These are phyloP conservation scores for Cylindrodendrum hubeiense DNA, from an alignment of 2,329 filamentous ascomycete genomes.

Conservation along the genomic window DNA sequence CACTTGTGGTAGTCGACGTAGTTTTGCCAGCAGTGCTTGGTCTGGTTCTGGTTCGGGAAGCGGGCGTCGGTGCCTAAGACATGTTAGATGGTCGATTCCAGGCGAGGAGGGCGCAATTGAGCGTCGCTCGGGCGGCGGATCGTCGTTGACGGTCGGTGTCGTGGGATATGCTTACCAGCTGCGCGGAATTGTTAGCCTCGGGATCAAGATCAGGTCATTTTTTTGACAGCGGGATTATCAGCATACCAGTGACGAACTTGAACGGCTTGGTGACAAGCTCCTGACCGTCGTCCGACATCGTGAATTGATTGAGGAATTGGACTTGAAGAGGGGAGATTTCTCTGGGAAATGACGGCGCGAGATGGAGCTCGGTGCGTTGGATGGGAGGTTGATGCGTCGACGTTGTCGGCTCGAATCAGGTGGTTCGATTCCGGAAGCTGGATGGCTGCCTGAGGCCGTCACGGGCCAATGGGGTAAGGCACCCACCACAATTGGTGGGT, in stretches of 20 bases:
- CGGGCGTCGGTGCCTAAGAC: constrained; percentile 93
- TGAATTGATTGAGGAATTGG: constrained; percentile 58
- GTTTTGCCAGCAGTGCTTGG: constrained; percentile 99
- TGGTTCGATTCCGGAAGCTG: constrained; percentile 52
- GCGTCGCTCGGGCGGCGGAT: constrained; percentile 37
- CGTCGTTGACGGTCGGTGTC: constrained; percentile 32
- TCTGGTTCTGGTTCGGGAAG: constrained; percentile 98
- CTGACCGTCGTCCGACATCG: constrained; percentile 84
- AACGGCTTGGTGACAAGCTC: constrained; percentile 96
- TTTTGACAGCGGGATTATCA: constrained; percentile 52
- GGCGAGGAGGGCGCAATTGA: constrained; percentile 41
- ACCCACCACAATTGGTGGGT: constrained; percentile 48
- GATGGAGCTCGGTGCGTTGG: constrained; percentile 50
- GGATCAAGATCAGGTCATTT: constrained; percentile 52
- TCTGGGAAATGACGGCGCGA: constrained; percentile 49
- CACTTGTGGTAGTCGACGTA: constrained; percentile 99
- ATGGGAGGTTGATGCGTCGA: constrained; percentile 51
- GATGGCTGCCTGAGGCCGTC: constrained; percentile 55
- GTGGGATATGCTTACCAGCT: constrained; percentile 58
- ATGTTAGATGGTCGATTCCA: constrained; percentile 32
- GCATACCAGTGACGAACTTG: constrained; percentile 99
- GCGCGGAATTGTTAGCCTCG: constrained; percentile 57
- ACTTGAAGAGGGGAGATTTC: constrained; percentile 38
- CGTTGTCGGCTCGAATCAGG: constrained; percentile 55
- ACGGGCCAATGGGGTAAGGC: constrained; percentile 53